These are phyloP conservation scores for Antitrichia curtipendula DNA, from an alignment of 225 moss, liverwort and hornwort species.

Conservation along the genomic window DNA sequence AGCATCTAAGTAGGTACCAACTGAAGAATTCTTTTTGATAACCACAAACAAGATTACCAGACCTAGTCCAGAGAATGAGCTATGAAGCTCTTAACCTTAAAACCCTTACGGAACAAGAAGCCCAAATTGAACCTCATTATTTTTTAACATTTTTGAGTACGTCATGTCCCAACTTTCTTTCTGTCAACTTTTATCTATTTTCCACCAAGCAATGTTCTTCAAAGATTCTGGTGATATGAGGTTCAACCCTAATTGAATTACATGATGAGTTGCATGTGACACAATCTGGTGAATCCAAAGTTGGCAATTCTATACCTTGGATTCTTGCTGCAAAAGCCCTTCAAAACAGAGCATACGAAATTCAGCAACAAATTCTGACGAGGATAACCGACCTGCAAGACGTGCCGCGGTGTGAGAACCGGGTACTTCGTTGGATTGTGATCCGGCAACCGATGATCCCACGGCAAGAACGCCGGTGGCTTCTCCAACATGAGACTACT, in stretches of 20 bases:
- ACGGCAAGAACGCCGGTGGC: slow-evolving; percentile 45
- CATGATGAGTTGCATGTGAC: not conserved
- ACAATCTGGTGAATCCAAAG: not conserved
- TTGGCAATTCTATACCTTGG: not conserved
- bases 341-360: not conserved
- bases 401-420: slow-evolving; percentile 43
- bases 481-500: slow-evolving; percentile 27
- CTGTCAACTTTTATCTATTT: not conserved
- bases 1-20: not conserved
- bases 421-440: slow-evolving; percentile 44
- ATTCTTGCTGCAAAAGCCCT: not conserved
- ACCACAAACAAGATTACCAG: not conserved
- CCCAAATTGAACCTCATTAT: not conserved
- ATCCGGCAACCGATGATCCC: slow-evolving; percentile 40
- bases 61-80: not conserved
- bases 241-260: not conserved
- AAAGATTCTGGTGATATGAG: not conserved
- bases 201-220: not conserved
- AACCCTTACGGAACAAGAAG: not conserved
- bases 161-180: not conserved
- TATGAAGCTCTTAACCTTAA: not conserved
- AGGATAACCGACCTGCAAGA: slow-evolving; percentile 44
- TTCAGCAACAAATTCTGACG: not conserved
- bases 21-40: not conserved
- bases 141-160: not conserved